Evolutionary conservation across 1,139 yeast species (phyloP).

Genomic region (Trichomonascaceae sp.): DNA sequence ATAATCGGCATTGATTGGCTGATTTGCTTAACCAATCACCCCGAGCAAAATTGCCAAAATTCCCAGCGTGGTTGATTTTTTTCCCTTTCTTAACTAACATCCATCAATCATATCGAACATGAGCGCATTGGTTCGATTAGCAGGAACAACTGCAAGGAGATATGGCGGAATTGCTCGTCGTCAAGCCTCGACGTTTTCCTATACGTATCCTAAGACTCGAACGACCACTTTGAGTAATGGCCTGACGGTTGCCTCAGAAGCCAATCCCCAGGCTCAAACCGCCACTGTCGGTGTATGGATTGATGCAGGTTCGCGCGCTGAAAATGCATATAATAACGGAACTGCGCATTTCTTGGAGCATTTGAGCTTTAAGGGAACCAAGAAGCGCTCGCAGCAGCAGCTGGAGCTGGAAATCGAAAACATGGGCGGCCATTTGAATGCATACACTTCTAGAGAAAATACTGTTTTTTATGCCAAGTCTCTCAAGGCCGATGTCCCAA

Average conservation of each 20-base stretch:
- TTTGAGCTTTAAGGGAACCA: constrained; percentile 91
- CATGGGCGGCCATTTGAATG: constrained; percentile 94
- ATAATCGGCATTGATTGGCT: not conserved
- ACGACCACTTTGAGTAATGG: constrained; percentile 75
- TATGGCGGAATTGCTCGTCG: constrained; percentile 15
- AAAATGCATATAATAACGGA: constrained; percentile 74
- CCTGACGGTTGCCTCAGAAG: constrained; percentile 85
- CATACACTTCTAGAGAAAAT: constrained; percentile 94
- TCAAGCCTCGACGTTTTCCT: constrained; percentile 26
- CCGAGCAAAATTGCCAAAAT: not conserved
- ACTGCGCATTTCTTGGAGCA: constrained; percentile 98
- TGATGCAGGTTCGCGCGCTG: constrained; percentile 98
- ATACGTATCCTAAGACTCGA: constrained; percentile 41
- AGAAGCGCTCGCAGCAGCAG: constrained; percentile 70
- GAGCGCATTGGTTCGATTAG: constrained; percentile 26
- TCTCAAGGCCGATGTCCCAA: constrained; percentile 70
- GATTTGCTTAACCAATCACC: not conserved
- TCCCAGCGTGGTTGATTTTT: not conserved
- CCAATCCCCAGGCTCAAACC: constrained; percentile 80
- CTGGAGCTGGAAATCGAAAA: constrained; percentile 92
- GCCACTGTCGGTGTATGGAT: constrained; percentile 98
- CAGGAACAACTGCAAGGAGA: constrained; percentile 10
- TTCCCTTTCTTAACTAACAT: not conserved
- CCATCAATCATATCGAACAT: constrained; percentile 10
- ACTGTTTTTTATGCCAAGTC: constrained; percentile 96